Percentiles rank a stretch among this genome's conserved stretches.
These are phyloP conservation scores for Sporothrix globosa DNA, from an alignment of 2,329 filamentous ascomycete genomes.

Conservation along the genomic window DNA sequence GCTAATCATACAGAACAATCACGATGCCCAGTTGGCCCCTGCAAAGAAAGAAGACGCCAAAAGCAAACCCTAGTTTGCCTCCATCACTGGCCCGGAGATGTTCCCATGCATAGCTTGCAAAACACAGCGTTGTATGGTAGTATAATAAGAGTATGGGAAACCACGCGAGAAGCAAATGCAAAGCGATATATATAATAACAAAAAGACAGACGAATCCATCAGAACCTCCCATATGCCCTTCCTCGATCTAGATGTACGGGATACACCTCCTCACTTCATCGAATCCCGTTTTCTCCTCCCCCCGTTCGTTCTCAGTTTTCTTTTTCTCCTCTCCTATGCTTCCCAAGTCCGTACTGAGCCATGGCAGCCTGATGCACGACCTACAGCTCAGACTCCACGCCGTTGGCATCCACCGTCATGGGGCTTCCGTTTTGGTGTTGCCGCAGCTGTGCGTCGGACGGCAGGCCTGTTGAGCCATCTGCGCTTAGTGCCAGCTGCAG, in stretches of 20 bases:
- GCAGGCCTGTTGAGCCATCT: slow-evolving; percentile 41
- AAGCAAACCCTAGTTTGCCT: not conserved
- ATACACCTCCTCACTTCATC: not conserved
- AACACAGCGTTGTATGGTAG: slow-evolving; percentile 14
- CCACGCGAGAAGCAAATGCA: slow-evolving; percentile 6
- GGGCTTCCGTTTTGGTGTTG: slow-evolving; percentile 59
- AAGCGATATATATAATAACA: not conserved
- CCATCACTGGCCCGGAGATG: not conserved
- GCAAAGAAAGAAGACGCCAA: not conserved
- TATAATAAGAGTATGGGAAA: slow-evolving; percentile 2
- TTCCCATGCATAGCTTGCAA: not conserved
- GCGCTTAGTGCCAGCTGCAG: slow-evolving; percentile 28
- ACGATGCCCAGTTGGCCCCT: not conserved
- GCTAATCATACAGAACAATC: not conserved
- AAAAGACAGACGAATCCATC: slow-evolving; percentile 3
- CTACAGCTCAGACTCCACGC: slow-evolving; percentile 60
- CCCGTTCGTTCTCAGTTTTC: too few relatives aligned
- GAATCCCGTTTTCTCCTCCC: not conserved
- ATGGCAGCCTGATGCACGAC: not conserved
- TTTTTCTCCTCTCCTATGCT: not conserved
- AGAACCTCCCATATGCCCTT: slow-evolving; percentile 2
- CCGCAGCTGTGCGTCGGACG: slow-evolving; percentile 43
- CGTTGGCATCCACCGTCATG: slow-evolving; percentile 60
- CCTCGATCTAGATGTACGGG: slow-evolving; percentile 1
- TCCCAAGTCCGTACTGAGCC: not conserved